Evolutionary conservation across 805 yeast genomes (phyloP), one percentile per base, ranked within the genome.

Genomic region (Maudiozyma barnettii): DNA sequence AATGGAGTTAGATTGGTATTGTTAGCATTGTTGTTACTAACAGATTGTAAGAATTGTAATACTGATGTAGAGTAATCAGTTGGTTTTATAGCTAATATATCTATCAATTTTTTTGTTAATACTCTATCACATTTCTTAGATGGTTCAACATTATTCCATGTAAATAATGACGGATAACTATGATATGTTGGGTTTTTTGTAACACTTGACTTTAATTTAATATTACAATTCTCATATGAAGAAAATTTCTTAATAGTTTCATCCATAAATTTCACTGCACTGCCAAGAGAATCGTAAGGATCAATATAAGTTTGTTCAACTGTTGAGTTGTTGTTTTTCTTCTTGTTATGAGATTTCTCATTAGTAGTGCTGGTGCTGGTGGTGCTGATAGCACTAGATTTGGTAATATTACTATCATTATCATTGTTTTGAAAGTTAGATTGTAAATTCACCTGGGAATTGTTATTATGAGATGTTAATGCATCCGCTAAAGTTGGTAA

Each of bases 221-320:
- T 71, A 6, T 51, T 44, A 59, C 65, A 39, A 62, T 63, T 43
- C 60, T 68, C 22, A 67, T 64, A 54, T 66, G 64, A 19, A 53
- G 64, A 58, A 58, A 79, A 65, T 23, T 66, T 60, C 22, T 69
- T 67, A 26, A 76, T 60, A 21, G 76, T 69, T 36, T 73, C 73
- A 43, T 76, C 79, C 50, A 77, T 64, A 50, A 77, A 75, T 45
- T 67, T 64, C 5, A 68, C 63, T 5, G 80, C 76, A 33, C 72
- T 62, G 31, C 66, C 64, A 46, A 74, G 70, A 33, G 76, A 69
- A 51, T 76, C 81, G 44, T 62, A 64, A 23, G 65, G 66, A 60
- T 76, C 80, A 10, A 72, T 68, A 49, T 69, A 61, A 41, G 64
- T 62, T 8, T 63, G 56, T 43, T 63, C 69, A 39, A 59, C 65